Conservation (phyloP, 495 filamentous ascomycete species). For the Hypoxylon perforatum region DNA sequence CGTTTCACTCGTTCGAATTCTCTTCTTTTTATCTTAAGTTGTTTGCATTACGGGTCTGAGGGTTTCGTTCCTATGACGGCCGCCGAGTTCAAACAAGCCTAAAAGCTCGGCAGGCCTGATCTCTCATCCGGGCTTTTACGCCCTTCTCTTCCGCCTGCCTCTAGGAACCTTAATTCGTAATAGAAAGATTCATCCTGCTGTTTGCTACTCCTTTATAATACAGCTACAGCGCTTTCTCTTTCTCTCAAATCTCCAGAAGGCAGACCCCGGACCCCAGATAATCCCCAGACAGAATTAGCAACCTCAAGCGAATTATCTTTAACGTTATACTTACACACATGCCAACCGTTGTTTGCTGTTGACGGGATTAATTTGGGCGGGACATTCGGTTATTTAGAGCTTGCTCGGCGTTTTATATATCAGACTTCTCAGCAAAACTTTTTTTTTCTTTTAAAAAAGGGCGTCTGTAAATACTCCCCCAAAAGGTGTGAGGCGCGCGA, state of each 20-base stretch:
- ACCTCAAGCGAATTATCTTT: constrained; percentile 27
- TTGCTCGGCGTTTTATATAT: constrained; percentile 32
- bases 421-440: constrained; percentile 25
- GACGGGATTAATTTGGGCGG: constrained; percentile 36
- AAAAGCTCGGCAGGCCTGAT: constrained; percentile 36
- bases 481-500: constrained; percentile 34
- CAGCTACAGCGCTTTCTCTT: neutral
- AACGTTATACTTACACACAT: constrained; percentile 31
- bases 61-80: constrained; percentile 34
- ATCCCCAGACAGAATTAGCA: constrained; percentile 26
- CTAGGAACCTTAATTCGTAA: constrained; percentile 33
- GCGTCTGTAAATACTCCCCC: constrained; percentile 32
- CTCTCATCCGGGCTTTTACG: constrained; percentile 26
- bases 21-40: constrained; percentile 15
- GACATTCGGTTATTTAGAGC: constrained; percentile 31
- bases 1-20: constrained; percentile 15
- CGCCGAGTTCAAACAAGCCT: constrained; percentile 31
- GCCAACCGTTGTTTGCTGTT: constrained; percentile 25
- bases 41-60: constrained; percentile 8
- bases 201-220: constrained; percentile 35
- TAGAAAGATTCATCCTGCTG: constrained; percentile 28
- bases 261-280: neutral
- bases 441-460: neutral
- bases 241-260: too few species aligned
- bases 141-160: constrained; percentile 18